Percentiles rank a stretch among this genome's conserved stretches.
These are phyloP conservation scores for Torulaspora quercuum DNA, from an alignment of 805 yeast genomes.

Conservation along the genomic window DNA sequence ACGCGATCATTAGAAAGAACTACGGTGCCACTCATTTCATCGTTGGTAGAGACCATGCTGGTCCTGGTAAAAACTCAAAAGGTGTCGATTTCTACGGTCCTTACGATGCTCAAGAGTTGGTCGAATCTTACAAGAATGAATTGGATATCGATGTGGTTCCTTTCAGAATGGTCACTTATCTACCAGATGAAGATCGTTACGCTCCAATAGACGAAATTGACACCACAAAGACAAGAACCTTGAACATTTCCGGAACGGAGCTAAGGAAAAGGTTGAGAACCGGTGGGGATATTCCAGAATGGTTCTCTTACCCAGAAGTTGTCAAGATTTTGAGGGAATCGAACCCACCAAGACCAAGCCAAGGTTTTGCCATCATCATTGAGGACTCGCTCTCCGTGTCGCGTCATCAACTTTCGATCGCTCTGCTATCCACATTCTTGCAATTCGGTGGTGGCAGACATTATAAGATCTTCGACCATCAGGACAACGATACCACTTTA, in stretches of 20 bases:
- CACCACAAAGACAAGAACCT: constrained; percentile 63
- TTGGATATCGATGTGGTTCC: constrained; percentile 89
- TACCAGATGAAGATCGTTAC: constrained; percentile 92
- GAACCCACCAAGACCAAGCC: constrained; percentile 85
- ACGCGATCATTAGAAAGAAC: constrained; percentile 92
- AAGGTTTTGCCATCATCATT: constrained; percentile 80
- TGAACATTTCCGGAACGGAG: constrained; percentile 93
- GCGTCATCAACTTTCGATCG: constrained; percentile 66
- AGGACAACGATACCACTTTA: constrained; percentile 64
- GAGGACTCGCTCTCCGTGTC: constrained; percentile 59
- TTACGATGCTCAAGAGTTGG: constrained; percentile 91
- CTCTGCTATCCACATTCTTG: constrained; percentile 84
- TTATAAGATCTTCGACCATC: constrained; percentile 49
- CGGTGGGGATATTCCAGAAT: constrained; percentile 86
- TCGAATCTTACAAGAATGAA: constrained; percentile 70
- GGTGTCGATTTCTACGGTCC: constrained; percentile 97
- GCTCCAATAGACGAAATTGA: constrained; percentile 93
- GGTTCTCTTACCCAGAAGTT: constrained; percentile 97
- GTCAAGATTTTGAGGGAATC: constrained; percentile 86
- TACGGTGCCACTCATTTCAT: constrained; percentile 96
- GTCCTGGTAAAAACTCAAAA: constrained; percentile 84
- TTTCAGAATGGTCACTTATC: constrained; percentile 92
- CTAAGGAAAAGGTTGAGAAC: constrained; percentile 80
- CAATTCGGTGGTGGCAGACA: constrained; percentile 83
- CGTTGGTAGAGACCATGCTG: constrained; percentile 98